phyloP scores from a whole-genome alignment of 2,329 filamentous ascomycete genomes.

The Acephala macrosclerotiorum region DNA sequence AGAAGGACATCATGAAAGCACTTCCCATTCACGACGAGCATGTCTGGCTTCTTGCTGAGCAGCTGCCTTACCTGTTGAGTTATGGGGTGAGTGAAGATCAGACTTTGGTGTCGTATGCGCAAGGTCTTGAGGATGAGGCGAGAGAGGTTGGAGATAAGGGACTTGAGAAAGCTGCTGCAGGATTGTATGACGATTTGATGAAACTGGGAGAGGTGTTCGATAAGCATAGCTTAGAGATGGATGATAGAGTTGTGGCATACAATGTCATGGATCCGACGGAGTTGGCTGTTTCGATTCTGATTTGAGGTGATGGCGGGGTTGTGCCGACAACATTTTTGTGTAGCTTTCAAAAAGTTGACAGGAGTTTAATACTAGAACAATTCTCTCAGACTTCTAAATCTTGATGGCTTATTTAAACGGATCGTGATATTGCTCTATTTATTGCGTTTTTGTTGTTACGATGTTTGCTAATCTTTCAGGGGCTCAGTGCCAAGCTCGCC shows the following conservation, averaged over 20 bases:
- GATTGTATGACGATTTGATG: background rate
- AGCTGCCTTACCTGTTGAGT: constrained; percentile 55
- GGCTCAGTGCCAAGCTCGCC: too few species aligned
- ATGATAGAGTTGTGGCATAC: constrained; percentile 3
- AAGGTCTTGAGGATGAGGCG: constrained; percentile 9
- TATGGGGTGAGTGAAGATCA: constrained; percentile 51
- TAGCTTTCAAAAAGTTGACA: background rate
- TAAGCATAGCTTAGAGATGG: background rate
- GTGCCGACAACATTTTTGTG: background rate
- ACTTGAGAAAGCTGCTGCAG: background rate
- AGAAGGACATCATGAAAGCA: constrained; percentile 35
- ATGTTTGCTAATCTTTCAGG: too few species aligned
- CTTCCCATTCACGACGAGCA: constrained; percentile 51
- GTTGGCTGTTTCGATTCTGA: background rate
- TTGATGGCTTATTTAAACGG: too few species aligned
- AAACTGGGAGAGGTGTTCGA: background rate
- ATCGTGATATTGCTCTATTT: too few species aligned
- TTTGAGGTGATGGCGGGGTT: background rate
- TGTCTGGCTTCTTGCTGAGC: constrained; percentile 54
- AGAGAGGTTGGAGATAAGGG: background rate
- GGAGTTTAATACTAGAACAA: too few species aligned
- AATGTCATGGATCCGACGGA: constrained; percentile 4
- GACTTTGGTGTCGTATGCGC: constrained; percentile 41
- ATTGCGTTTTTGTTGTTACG: too few species aligned
- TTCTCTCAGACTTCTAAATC: too few species aligned